Base-by-base conservation (phyloP, 2,329 filamentous ascomycete genomes). In the Aspergillus spinulosporus region DNA sequence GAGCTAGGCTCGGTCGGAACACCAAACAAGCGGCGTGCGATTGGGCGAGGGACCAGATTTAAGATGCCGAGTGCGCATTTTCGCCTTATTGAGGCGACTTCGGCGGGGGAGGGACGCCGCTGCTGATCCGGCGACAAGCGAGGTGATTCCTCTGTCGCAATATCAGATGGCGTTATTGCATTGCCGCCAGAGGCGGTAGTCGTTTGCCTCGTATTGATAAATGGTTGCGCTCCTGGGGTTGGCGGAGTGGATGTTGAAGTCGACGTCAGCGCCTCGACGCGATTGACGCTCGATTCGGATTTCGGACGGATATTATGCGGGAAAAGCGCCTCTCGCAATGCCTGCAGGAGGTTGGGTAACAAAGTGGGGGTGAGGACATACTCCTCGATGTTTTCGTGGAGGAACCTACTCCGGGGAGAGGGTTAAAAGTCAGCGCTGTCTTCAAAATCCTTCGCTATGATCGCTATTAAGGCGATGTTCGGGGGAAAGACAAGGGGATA, bases 221-320 rank as follows among this genome's bases (percentile, higher is more conserved):
- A 57, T 34, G 64, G 48, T 54, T 65, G 66, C 62, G 62, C 64
- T 37, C 32, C 42, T 28, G 49, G 29, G n/a, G 32, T 48, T 37
- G 52, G 21, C 28, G 37, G 29, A 54, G 45, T 14, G 11, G 50
- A 26, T 1, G 31, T 52, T 42, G 40, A 34, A 4, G 49, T 52
- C 45, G 36, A 29, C 28, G 52, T 49, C 45, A 43, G 37, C 57
- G 59, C 55, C 51, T 50, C 58, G 45, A 29, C 52, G 53, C 52
- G 52, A 57, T 50, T 54, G 15, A 49, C 49, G 34, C 42, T 47
- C 49, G 49, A 52, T 44, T 60, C 52, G 59, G 56, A 60, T 50
- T 84, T 82, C 57, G 86, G 88, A 59, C 88, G 86, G 65, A 84
- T 80, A 74, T 95, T 95, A 75, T 90, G 88, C 63, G 94, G 93